Evolutionary conservation across 192 early-diverging fungal genomes (phyloP), one percentile per base, ranked within the genome.

Genomic region (Coemansia sp.): DNA sequence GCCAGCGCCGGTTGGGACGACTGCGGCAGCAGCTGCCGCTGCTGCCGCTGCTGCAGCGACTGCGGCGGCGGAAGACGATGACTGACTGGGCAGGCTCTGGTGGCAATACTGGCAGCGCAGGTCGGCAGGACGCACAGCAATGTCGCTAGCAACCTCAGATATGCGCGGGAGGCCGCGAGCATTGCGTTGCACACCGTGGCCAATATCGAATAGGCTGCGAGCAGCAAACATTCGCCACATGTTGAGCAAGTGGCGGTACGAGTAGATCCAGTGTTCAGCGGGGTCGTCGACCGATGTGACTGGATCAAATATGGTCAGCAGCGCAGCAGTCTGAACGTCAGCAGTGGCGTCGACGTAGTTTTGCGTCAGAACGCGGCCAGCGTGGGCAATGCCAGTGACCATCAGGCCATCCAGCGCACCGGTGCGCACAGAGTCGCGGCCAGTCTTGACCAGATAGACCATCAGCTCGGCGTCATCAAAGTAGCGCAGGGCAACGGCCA

Each of bases 201-300:
- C 82, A 65, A 99, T 99, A 76, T 99, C 97, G 72, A 98, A 97
- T 32, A 84, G 72, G 24, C 93, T 92, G 2, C 97, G 83, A n/a
- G 76, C 80, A 43, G 91, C 88, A 56, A 86, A 98, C 56, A 98
- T 81, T 43, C 91, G 85, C 91, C 88, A 94, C 42, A 85, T 83
- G 77, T 99, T 93, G 22, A 99, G 82, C 50, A 97, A 67, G 35
- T 80, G 61, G 3, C 93, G 87, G 76, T 99, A 99, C 41, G 87
- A 89, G 33, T 81, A 70, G 40, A 73, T 68, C 72, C 80, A 79
- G 53, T 62, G 56, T 40, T 82, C 75, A 8, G 61, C 72, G n/a
- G 60, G 58, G 27, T 71, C 77, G 38, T 42, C 58, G 18, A 56
- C 33, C 3, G 41, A 36, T 15, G 56, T 44, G 29, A 57, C 54